These are phyloP conservation scores for Tolypocladium guangdongense DNA, from an alignment of 2,329 filamentous ascomycete species.

Conservation along the genomic window DNA sequence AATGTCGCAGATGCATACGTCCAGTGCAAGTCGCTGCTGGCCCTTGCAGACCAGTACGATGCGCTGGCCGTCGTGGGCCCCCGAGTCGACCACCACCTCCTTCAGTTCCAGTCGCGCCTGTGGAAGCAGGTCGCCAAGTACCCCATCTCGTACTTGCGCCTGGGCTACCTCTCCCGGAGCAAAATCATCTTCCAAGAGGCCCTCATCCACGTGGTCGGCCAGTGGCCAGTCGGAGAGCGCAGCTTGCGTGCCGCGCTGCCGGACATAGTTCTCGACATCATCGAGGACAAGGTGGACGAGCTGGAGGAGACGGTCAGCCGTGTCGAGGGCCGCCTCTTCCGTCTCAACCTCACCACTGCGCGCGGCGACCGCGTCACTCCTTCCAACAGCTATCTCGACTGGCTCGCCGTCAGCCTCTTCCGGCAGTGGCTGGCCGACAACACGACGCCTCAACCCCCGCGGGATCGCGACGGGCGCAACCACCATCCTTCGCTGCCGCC, in stretches of 20 bases:
- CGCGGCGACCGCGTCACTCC: slow-evolving; percentile 77
- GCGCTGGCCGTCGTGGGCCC: slow-evolving; percentile 79
- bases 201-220: slow-evolving; percentile 84
- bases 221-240: slow-evolving; percentile 76
- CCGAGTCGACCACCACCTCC: slow-evolving; percentile 82
- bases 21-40: slow-evolving; percentile 83
- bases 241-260: slow-evolving; percentile 67
- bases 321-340: slow-evolving; percentile 72
- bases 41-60: slow-evolving; percentile 90
- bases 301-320: slow-evolving; percentile 71
- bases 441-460: slow-evolving; percentile 55
- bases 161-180: slow-evolving; percentile 76
- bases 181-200: slow-evolving; percentile 80
- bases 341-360: slow-evolving; percentile 66
- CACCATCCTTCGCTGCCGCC: slow-evolving; percentile 22
- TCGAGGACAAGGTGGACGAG: slow-evolving; percentile 92
- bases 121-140: slow-evolving; percentile 98
- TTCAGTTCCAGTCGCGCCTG: slow-evolving; percentile 81
- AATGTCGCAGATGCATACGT: slow-evolving; percentile 90
- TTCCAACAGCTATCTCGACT: slow-evolving; percentile 71
- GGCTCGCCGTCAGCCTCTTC: slow-evolving; percentile 80
- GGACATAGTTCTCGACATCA: slow-evolving; percentile 69
- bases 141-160: slow-evolving; percentile 79
- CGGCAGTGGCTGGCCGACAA: slow-evolving; percentile 90
- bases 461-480: slow-evolving; percentile 17